A percentile compares a stretch with the other conserved stretches of the same genome.
phyloP scores from a whole-genome alignment of 345 rosid genomes.

The Pugionium dolabratum region DNA sequence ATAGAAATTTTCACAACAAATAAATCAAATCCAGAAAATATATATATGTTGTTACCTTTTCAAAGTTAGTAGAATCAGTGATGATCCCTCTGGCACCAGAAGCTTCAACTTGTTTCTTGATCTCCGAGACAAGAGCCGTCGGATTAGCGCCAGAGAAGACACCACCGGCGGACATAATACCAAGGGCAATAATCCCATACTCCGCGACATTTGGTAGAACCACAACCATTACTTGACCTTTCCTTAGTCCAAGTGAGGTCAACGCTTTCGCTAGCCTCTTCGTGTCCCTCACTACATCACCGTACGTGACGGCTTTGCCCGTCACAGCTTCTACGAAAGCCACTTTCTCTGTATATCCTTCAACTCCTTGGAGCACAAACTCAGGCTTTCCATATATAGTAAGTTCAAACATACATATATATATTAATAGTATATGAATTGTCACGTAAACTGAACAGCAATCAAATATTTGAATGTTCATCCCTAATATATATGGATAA shows the following conservation, averaged over 20 bases:
- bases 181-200: constrained; percentile 78
- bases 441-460: too few species aligned
- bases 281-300: constrained; percentile 65
- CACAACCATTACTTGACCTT: constrained; percentile 81
- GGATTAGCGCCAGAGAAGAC: constrained; percentile 96
- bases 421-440: too few species aligned
- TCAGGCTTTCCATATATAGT: constrained; percentile 48
- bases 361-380: constrained; percentile 79
- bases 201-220: constrained; percentile 85
- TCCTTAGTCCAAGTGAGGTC: constrained; percentile 76
- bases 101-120: constrained; percentile 76
- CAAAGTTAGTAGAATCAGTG: constrained; percentile 59
- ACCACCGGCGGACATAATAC: constrained; percentile 89
- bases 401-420: too few species aligned
- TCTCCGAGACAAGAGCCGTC: constrained; percentile 64
- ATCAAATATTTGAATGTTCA: too few species aligned
- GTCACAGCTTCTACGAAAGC: constrained; percentile 84
- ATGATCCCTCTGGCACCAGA: constrained; percentile 84
- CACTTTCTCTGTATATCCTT: constrained; percentile 61
- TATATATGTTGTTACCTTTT: constrained; percentile 49
- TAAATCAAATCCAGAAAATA: neutral
- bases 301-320: constrained; percentile 68
- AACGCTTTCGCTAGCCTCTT: constrained; percentile 75
- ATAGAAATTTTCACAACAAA: neutral
- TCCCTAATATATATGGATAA: too few species aligned